Base-by-base conservation (phyloP, 441 rosid genomes). In the Dalechampia spathulata region DNA sequence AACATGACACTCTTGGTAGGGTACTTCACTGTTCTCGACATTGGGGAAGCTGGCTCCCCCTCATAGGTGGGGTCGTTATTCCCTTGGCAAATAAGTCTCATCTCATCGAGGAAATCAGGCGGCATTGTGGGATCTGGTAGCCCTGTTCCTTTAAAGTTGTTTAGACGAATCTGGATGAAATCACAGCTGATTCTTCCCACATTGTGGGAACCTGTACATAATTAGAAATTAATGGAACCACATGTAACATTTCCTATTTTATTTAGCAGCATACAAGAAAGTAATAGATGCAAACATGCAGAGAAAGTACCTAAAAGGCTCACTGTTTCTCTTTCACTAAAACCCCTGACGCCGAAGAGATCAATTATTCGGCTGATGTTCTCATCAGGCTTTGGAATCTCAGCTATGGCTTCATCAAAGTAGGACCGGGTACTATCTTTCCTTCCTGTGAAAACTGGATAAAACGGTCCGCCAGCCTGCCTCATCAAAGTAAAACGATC, bases 361-460 rank as follows among this genome's bases (percentile, higher is more conserved):
- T 46, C 45, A 39, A 81, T 74, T 17, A 57, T 75, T 58, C 37
- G 47, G 16, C 32, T 36, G 39, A 80, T 52, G 45, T 67, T 67
- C 36, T 52, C 69, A 14, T 49, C 62, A 1, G 86, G 86, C 16
- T 30, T 67, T 21, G 86, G 81, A 27, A 80, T 64, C 23, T 65
- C 77, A 49, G 62, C 50, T 62, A 27, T 47, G 27, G 73, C 79
- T 55, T 77, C 74, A 13, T 58, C 14, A 51, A 38, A 71, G 58
- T 72, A 60, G 58, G 83, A 80, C 36, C 30, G 25, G 19, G 34
- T 41, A 48, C 85, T 75, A 60, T 77, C 85, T 58, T 64, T 75
- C 57, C 78, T 70, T 48, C 85, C 82, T 0, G 82, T 80, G 25
- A 71, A 62, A 32, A 80, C 70, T 9, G 80, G 82, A 71, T 80